These are phyloP conservation scores for Musa schizocarpa DNA, from an alignment of 176 grass and related monocot genomes.

Conservation along the genomic window DNA sequence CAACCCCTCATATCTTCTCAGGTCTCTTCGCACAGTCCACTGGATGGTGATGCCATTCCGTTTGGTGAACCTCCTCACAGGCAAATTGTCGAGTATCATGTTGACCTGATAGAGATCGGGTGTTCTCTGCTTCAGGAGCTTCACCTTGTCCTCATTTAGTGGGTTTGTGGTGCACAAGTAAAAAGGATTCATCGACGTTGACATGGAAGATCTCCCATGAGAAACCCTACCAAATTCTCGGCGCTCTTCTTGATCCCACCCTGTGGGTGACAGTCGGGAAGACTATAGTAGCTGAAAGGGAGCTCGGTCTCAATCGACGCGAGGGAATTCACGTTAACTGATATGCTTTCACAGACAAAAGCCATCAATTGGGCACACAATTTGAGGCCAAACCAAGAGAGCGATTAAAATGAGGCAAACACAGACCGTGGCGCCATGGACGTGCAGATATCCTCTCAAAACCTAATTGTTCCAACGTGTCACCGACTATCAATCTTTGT, in stretches of 20 bases:
- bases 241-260: not conserved
- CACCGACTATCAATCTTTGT: too few species aligned
- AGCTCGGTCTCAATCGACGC: constrained; percentile 1
- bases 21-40: not conserved
- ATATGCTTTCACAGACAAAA: not conserved
- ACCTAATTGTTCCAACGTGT: too few species aligned
- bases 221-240: not conserved
- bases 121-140: not conserved
- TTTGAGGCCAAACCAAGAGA: too few species aligned
- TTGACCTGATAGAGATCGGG: not conserved
- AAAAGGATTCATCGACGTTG: not conserved
- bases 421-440: too few species aligned
- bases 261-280: not conserved
- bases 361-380: too few species aligned
- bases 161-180: not conserved
- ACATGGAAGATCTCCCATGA: not conserved
- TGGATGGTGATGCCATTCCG: not conserved
- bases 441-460: too few species aligned
- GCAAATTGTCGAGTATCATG: constrained; percentile 1
- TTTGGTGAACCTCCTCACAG: not conserved
- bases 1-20: not conserved
- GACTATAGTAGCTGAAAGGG: not conserved
- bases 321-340: not conserved
- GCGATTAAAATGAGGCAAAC: too few species aligned
- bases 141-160: not conserved